A percentile compares a stretch with the other conserved stretches of the same genome.
Evolutionary conservation across 164 flowering plant species (phyloP).

Genomic region (Warburgia ugandensis): DNA sequence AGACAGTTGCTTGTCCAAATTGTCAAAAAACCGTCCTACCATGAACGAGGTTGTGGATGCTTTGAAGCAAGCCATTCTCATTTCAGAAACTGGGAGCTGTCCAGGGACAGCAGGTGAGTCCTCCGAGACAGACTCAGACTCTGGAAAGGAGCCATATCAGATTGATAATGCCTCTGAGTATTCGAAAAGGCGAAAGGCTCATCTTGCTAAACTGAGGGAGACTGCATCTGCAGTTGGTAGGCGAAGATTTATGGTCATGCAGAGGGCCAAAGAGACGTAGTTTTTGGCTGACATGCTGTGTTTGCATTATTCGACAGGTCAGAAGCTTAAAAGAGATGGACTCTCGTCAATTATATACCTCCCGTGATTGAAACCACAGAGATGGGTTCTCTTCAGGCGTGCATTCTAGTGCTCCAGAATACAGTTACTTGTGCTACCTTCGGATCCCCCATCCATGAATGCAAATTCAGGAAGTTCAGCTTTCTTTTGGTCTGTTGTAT

Average conservation of each 20-base stretch:
- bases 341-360: no score
- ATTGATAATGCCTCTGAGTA: conserved; percentile 14
- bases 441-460: no score
- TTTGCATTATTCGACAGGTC: no score
- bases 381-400: no score
- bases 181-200: conserved; percentile 35
- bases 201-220: conserved; percentile 45
- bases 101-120: conserved; percentile 11
- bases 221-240: conserved; percentile 33
- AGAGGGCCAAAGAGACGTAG: conserved; percentile 37
- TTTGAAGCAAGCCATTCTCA: conserved; percentile 45
- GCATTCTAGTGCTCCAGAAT: no score
- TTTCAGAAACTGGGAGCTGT: conserved; percentile 17
- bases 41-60: conserved; percentile 65
- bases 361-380: no score
- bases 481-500: no score
- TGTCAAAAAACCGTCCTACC: conserved; percentile 55
- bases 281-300: conserved; percentile 8
- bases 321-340: no score
- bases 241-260: conserved; percentile 44
- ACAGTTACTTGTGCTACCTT: no score
- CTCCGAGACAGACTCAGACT: no score
- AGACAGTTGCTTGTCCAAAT: conserved; percentile 57
- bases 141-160: conserved; percentile 11
- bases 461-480: no score